phyloP scores from a whole-genome alignment of 2,329 filamentous ascomycete species.

The Chaetoscypha palmicola region DNA sequence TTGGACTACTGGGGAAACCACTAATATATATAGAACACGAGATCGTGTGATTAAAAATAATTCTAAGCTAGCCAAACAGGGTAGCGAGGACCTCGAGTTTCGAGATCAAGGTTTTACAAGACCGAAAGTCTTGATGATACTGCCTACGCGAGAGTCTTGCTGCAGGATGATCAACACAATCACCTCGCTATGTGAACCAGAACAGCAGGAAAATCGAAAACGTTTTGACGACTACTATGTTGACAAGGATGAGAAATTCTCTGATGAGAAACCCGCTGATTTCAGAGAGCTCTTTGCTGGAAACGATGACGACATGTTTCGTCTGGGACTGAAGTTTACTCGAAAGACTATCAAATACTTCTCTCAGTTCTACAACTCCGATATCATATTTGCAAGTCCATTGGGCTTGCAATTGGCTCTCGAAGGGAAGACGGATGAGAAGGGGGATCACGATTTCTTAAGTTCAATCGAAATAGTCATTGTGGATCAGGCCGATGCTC shows the following conservation, averaged over 20 bases:
- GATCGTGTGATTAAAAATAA: constrained; percentile 93
- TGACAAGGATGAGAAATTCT: constrained; percentile 60
- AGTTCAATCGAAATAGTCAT: constrained; percentile 88
- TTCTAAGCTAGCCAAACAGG: constrained; percentile 62
- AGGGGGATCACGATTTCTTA: constrained; percentile 79
- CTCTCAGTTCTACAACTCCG: constrained; percentile 90
- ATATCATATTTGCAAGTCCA: constrained; percentile 87
- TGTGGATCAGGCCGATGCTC: constrained; percentile 84
- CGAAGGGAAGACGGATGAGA: constrained; percentile 62
- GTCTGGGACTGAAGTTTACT: constrained; percentile 92
- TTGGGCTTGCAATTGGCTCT: constrained; percentile 87
- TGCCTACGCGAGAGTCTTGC: constrained; percentile 84
- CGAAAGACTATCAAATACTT: constrained; percentile 94
- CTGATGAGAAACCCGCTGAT: constrained; percentile 71
- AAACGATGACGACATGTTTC: constrained; percentile 96
- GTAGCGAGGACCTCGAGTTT: constrained; percentile 61
- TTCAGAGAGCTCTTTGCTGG: constrained; percentile 86
- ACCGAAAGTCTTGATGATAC: constrained; percentile 83
- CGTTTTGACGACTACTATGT: constrained; percentile 82
- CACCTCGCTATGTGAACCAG: constrained; percentile 66
- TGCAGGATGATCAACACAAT: constrained; percentile 73
- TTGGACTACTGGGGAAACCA: background rate
- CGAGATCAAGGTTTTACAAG: constrained; percentile 93
- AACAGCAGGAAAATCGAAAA: constrained; percentile 92
- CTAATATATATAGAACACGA: constrained; percentile 52